Evolutionary conservation across 1,284 basidiomycete genomes (phyloP), one percentile per base, ranked within the genome.

Genomic region (Tilletia indica): DNA sequence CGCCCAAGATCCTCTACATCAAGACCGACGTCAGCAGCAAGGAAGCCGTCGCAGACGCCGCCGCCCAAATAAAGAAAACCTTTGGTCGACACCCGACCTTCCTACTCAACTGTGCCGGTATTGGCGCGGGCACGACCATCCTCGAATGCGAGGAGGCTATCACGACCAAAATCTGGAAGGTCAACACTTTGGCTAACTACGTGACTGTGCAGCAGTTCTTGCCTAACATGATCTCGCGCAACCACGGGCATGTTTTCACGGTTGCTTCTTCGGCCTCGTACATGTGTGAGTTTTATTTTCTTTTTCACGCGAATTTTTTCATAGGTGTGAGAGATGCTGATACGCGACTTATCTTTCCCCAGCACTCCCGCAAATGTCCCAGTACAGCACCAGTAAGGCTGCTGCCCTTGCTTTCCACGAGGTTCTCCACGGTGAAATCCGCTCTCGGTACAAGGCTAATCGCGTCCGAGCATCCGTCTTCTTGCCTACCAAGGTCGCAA

Each of bases 361-460:
- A 45, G 76, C 78, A 5, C 74, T 82, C 14, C 80, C 82, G 0
- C 76, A 78, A 56, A 80, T 84, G 72, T 71, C 72, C n/a, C 76
- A 80, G 51, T 83, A 83, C 71, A 75, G 77, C 58, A 78, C 77
- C 25, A 77, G 73, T 75, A 84, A 84, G 74, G 75, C 78, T 0
- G 82, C 77, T 2, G 80, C 82, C 3, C 75, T 84, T 1, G 78
- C 82, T 11, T 82, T 82, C 74, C 78, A 81, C 73, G 82, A 83
- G 73, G 74, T 77, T 68, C 77, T 83, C 25, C 71, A 74, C 21
- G 77, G 75, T 61, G 82, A 83, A 72, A 74, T 83, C 38, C 76
- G 77, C 31, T 75, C 76, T 31, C 69, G 74, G 71, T 72, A 42
- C 79, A 77, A 77, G 42, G 76, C 80, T 1, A 77, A 74, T 8